Conservation (phyloP, 2,329 filamentous ascomycete species). For the Calonectria pseudoreteaudii region DNA sequence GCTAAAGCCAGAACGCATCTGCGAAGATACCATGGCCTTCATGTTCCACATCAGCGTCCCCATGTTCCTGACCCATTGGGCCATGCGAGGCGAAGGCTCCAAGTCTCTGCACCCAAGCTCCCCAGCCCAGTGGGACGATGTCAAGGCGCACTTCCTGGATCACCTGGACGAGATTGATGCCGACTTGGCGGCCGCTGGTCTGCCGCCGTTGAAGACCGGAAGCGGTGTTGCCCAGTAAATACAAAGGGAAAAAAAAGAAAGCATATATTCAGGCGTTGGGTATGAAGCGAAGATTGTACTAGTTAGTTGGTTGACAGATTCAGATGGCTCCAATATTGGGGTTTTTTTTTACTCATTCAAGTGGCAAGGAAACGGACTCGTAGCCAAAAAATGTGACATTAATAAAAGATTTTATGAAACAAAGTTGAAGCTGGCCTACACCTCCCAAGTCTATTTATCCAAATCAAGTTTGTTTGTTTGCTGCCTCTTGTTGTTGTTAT, state of each 20-base stretch:
- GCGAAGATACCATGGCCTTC: slow-evolving; percentile 23
- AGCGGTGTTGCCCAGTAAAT: not conserved
- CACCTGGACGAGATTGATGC: slow-evolving; percentile 18
- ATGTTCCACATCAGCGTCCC: slow-evolving; percentile 24
- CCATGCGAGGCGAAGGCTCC: slow-evolving; percentile 10
- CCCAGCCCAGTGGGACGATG: slow-evolving; percentile 11
- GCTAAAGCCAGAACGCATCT: slow-evolving; percentile 3
- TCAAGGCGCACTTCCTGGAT: slow-evolving; percentile 18
- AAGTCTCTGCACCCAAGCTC: slow-evolving; percentile 13
- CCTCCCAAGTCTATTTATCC: not conserved
- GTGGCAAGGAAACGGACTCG: not conserved
- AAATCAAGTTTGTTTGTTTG: not conserved
- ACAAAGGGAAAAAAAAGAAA: no score
- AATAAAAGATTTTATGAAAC: not conserved
- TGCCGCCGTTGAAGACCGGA: not conserved
- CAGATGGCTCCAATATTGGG: not conserved
- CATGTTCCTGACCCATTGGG: slow-evolving; percentile 21
- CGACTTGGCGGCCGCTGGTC: slow-evolving; percentile 9
- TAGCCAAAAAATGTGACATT: not conserved
- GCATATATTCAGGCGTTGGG: not conserved
- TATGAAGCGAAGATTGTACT: not conserved
- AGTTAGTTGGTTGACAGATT: not conserved
- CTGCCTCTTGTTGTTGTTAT: slow-evolving; percentile 19
- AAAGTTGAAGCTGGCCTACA: not conserved
- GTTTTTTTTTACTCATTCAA: not conserved